Evolutionary conservation across 371 early-diverging fungal species (phyloP).

Genomic region (Syncephalastrum racemosum): DNA sequence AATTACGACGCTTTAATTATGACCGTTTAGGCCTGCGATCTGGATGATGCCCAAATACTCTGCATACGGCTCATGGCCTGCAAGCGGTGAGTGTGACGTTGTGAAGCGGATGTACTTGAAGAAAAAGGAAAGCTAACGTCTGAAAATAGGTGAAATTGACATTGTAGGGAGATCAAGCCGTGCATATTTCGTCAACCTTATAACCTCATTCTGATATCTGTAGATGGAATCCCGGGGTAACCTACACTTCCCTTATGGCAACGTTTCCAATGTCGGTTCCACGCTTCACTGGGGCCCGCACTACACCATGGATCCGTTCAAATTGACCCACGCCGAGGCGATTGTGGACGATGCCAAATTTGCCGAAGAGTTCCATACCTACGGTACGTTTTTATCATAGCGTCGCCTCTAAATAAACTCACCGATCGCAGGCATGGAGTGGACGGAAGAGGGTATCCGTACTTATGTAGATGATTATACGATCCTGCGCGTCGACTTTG

Average conservation of each 20-base stretch:
- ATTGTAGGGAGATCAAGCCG: constrained; percentile 28
- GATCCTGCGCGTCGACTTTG: constrained; percentile 58
- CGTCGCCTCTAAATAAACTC: not conserved
- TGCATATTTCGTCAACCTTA: constrained; percentile 3
- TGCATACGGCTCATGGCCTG: constrained; percentile 73
- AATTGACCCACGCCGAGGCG: constrained; percentile 43
- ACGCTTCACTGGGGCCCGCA: constrained; percentile 68
- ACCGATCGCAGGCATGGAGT: constrained; percentile 45
- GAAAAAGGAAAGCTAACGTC: not conserved
- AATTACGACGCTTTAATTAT: not conserved
- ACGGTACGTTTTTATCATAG: constrained; percentile 13
- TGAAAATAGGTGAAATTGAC: constrained; percentile 43
- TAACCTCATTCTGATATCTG: not conserved
- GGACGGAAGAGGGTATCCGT: constrained; percentile 57
- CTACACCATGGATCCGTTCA: constrained; percentile 39
- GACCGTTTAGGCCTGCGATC: constrained; percentile 48
- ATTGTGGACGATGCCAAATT: constrained; percentile 28
- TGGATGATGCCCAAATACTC: constrained; percentile 73
- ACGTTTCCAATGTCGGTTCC: constrained; percentile 46
- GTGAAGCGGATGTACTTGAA: not conserved
- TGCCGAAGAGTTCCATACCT: constrained; percentile 47
- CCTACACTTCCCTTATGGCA: constrained; percentile 42
- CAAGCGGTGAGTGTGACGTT: constrained; percentile 59
- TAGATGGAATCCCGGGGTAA: constrained; percentile 68
- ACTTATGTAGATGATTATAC: constrained; percentile 62